phyloP scores from a whole-genome alignment of 116 monocot genomes.

The Dioscorea cayenensis region DNA sequence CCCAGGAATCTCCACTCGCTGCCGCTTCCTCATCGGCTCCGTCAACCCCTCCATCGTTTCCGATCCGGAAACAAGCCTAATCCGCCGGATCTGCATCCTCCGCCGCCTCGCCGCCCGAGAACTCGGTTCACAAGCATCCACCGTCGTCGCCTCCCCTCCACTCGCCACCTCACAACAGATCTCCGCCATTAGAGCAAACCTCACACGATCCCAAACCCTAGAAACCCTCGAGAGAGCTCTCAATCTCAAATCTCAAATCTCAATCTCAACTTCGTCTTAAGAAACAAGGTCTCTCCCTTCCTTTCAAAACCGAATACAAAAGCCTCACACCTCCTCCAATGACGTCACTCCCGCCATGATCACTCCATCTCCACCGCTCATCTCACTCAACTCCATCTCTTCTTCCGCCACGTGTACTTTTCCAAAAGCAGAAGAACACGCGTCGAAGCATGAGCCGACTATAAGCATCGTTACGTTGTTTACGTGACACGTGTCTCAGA shows the following conservation, averaged over 20 bases:
- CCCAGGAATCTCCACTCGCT: slow-evolving; percentile 5
- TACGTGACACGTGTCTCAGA: too few species aligned
- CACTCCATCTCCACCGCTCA: too few species aligned
- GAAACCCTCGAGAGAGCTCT: not conserved
- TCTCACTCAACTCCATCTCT: too few species aligned
- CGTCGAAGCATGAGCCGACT: too few species aligned
- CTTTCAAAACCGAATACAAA: too few species aligned
- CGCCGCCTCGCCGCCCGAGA: slow-evolving; percentile 39
- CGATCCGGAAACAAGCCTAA: slow-evolving; percentile 26
- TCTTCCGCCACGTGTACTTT: too few species aligned
- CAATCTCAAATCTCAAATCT: not conserved
- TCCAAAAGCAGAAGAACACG: too few species aligned
- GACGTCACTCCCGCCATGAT: too few species aligned
- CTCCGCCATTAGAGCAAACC: slow-evolving; percentile 41
- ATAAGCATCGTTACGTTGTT: too few species aligned
- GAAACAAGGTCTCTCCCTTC: too few species aligned
- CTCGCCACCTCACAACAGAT: slow-evolving; percentile 45
- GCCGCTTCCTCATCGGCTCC: slow-evolving; percentile 26
- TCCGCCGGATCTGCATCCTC: slow-evolving; percentile 49
- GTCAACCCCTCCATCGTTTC: slow-evolving; percentile 4
- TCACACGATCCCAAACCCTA: not conserved
- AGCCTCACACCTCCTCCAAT: too few species aligned
- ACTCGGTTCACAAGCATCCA: slow-evolving; percentile 19
- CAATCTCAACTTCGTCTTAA: too few species aligned
- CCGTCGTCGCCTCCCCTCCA: slow-evolving; percentile 10